Evolutionary conservation across 495 filamentous ascomycete species (phyloP).

Genomic region (Corynascus novoguineensis): DNA sequence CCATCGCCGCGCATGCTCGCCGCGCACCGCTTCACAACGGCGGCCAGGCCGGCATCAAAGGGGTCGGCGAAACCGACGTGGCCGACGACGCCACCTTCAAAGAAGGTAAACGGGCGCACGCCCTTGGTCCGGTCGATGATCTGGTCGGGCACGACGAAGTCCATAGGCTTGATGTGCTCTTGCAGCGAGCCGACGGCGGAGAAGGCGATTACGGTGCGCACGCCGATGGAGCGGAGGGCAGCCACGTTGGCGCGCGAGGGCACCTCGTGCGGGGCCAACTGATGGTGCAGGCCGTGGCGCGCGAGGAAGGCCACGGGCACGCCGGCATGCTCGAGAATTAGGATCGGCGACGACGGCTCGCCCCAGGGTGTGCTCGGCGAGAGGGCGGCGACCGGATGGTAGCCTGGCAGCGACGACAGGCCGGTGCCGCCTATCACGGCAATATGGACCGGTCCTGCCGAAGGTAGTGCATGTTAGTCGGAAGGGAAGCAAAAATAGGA

Average conservation of each 20-base stretch:
- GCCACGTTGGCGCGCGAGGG: constrained; percentile 91
- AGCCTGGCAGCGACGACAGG: constrained; percentile 63
- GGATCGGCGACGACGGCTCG: constrained; percentile 79
- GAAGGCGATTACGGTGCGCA: constrained; percentile 87
- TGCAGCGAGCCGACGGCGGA: constrained; percentile 88
- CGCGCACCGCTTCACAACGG: constrained; percentile 66
- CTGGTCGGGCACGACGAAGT: constrained; percentile 94
- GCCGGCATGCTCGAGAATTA: constrained; percentile 75
- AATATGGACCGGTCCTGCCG: constrained; percentile 71
- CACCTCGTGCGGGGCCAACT: constrained; percentile 88
- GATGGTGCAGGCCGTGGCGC: constrained; percentile 82
- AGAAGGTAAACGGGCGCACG: constrained; percentile 87
- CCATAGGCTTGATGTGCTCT: constrained; percentile 86
- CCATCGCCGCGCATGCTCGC: constrained; percentile 72
- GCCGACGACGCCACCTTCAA: constrained; percentile 86
- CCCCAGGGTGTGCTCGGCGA: constrained; percentile 84
- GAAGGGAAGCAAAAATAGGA: background rate
- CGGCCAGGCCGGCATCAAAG: constrained; percentile 73
- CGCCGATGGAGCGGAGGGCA: constrained; percentile 81
- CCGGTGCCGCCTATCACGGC: constrained; percentile 97
- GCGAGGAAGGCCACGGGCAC: constrained; percentile 88
- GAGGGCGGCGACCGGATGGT: constrained; percentile 73
- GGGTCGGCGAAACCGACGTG: constrained; percentile 96
- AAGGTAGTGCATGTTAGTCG: background rate
- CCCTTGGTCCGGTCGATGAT: constrained; percentile 98